phyloP scores from a whole-genome alignment of 75 land plant genomes.

The Pinus taeda region DNA sequence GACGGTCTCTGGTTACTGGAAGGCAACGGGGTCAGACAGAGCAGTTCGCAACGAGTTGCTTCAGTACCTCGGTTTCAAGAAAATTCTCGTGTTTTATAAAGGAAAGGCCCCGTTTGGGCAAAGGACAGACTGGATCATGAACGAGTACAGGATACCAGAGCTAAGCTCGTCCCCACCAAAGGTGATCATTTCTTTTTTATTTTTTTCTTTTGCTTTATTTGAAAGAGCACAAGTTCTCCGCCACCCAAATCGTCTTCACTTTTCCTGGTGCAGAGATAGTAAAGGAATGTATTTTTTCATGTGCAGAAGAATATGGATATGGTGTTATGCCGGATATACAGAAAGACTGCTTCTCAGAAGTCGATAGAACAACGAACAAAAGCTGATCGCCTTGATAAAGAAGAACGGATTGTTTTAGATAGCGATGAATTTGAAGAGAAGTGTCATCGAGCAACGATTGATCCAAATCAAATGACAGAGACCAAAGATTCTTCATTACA shows the following conservation, averaged over 20 bases:
- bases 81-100: constrained; percentile 62
- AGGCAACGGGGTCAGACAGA: constrained; percentile 72
- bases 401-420: not conserved
- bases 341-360: constrained; percentile 59
- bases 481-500: not conserved
- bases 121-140: constrained; percentile 69
- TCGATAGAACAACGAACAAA: constrained; percentile 40
- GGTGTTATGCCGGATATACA: constrained; percentile 58
- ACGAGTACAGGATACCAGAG: constrained; percentile 31
- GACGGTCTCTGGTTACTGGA: constrained; percentile 66
- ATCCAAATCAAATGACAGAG: not conserved
- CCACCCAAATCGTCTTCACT: not conserved
- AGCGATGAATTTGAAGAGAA: not conserved
- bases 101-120: constrained; percentile 57
- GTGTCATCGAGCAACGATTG: not conserved
- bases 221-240: no score
- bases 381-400: not conserved
- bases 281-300: not conserved
- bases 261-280: not conserved
- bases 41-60: constrained; percentile 20
- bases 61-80: constrained; percentile 39
- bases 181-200: not conserved
- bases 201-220: no score
- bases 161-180: not conserved
- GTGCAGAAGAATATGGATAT: constrained; percentile 41